A percentile compares a stretch with the other conserved stretches of the same genome.
These are phyloP conservation scores for Trichophyton simii DNA, from an alignment of 2,329 filamentous ascomycete genomes.

Conservation along the genomic window DNA sequence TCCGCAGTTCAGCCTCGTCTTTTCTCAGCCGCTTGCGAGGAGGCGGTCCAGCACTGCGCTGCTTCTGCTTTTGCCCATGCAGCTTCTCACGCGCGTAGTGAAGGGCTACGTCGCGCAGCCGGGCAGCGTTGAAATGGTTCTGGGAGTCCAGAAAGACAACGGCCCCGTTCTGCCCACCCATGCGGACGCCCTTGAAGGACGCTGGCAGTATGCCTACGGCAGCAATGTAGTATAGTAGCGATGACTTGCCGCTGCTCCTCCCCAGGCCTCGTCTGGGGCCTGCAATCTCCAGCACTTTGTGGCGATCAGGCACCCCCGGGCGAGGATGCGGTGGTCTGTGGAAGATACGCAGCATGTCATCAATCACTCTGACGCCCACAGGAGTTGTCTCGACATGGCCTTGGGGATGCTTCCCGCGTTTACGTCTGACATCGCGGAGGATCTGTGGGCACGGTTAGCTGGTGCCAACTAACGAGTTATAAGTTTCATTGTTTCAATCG, in stretches of 20 bases:
- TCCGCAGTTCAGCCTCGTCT: conserved; percentile 5
- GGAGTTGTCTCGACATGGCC: neutral
- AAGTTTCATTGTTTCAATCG: neutral
- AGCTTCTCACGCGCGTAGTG: conserved; percentile 16
- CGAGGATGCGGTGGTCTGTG: neutral
- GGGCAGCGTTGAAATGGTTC: conserved; percentile 39
- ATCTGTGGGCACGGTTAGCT: neutral
- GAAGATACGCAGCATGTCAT: conserved; percentile 4
- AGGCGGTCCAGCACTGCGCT: neutral
- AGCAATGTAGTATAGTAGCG: conserved; percentile 45
- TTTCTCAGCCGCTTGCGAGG: conserved; percentile 3
- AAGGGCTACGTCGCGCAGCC: conserved; percentile 28
- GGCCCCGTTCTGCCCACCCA: conserved; percentile 37
- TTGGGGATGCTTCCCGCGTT: neutral
- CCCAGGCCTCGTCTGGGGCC: conserved; percentile 34
- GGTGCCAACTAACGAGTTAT: neutral
- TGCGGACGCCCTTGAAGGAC: conserved; percentile 17
- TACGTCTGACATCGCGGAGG: neutral
- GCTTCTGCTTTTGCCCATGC: neutral
- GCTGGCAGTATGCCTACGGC: conserved; percentile 40
- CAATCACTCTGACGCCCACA: conserved; percentile 5
- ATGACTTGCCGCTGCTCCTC: conserved; percentile 44
- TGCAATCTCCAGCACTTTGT: conserved; percentile 42
- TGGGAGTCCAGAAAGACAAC: conserved; percentile 47
- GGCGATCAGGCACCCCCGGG: conserved; percentile 7